Percentiles rank a stretch among this genome's conserved stretches.
These are phyloP conservation scores for Penicillium silybi DNA, from an alignment of 495 filamentous ascomycete species.

Conservation along the genomic window DNA sequence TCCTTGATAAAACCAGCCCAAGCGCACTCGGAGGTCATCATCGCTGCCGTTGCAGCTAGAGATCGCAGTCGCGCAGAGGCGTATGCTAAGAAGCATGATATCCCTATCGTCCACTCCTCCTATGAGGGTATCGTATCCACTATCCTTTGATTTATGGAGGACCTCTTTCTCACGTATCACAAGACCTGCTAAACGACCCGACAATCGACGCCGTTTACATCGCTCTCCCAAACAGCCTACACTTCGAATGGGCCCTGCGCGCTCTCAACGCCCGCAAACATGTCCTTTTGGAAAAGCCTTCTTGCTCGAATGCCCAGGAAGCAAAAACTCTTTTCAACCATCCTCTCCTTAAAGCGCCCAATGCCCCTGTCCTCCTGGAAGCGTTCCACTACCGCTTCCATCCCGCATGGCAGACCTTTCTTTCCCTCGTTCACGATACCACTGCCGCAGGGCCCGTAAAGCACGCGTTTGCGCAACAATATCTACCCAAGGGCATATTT, in stretches of 20 bases:
- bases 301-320: constrained; percentile 36
- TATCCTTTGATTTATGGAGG: neutral
- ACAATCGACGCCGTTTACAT: constrained; percentile 47
- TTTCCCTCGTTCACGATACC: constrained; percentile 34
- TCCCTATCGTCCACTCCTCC: constrained; percentile 48
- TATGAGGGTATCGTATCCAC: constrained; percentile 36
- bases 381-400: constrained; percentile 57
- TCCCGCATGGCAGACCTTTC: constrained; percentile 50
- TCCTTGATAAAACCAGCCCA: constrained; percentile 55
- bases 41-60: constrained; percentile 58
- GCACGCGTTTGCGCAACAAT: constrained; percentile 7
- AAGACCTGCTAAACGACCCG: constrained; percentile 37
- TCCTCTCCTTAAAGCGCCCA: constrained; percentile 19
- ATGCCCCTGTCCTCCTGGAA: constrained; percentile 51
- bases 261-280: constrained; percentile 42
- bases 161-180: neutral
- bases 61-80: constrained; percentile 46
- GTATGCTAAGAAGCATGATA: constrained; percentile 55
- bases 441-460: constrained; percentile 7
- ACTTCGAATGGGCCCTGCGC: constrained; percentile 44
- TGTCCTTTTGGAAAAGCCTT: constrained; percentile 49
- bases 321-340: constrained; percentile 33
- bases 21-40: constrained; percentile 55
- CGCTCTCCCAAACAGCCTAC: constrained; percentile 45
- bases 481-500: constrained; percentile 10